Percentiles rank a stretch among this genome's conserved stretches.
These are phyloP conservation scores for Penicillium goetzii DNA, from an alignment of 495 filamentous ascomycete species.

Conservation along the genomic window DNA sequence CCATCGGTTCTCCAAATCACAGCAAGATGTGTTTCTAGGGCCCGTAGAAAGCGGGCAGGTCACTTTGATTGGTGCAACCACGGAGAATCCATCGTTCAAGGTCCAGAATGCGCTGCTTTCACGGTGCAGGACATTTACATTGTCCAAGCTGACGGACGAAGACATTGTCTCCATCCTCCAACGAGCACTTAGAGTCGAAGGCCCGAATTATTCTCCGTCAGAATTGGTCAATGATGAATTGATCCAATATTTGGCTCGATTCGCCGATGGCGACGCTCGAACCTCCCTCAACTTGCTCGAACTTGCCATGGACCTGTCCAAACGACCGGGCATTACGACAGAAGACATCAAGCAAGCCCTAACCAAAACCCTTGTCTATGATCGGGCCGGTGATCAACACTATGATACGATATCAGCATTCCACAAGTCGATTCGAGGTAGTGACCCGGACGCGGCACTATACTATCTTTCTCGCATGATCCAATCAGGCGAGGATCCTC, in stretches of 20 bases:
- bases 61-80: constrained; percentile 92
- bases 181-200: constrained; percentile 71
- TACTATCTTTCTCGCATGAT: constrained; percentile 97
- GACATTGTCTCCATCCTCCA: constrained; percentile 73
- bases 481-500: constrained; percentile 90
- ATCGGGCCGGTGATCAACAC: constrained; percentile 92
- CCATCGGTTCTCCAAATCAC: constrained; percentile 88
- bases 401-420: constrained; percentile 95
- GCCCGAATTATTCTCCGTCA: constrained; percentile 54
- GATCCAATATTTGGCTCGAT: constrained; percentile 77
- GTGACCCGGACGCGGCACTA: constrained; percentile 80
- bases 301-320: constrained; percentile 70
- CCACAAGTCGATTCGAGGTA: constrained; percentile 92
- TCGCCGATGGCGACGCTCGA: constrained; percentile 89
- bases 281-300: constrained; percentile 93
- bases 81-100: constrained; percentile 96
- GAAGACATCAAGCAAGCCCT: constrained; percentile 76
- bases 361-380: constrained; percentile 91
- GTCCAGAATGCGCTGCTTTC: constrained; percentile 86
- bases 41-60: constrained; percentile 91
- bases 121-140: constrained; percentile 86
- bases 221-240: constrained; percentile 76
- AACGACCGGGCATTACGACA: constrained; percentile 55
- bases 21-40: constrained; percentile 94
- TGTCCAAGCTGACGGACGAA: constrained; percentile 70